Conservation (phyloP, 1,284 basidiomycete species). For the Neotropicomus parvogracilis region DNA sequence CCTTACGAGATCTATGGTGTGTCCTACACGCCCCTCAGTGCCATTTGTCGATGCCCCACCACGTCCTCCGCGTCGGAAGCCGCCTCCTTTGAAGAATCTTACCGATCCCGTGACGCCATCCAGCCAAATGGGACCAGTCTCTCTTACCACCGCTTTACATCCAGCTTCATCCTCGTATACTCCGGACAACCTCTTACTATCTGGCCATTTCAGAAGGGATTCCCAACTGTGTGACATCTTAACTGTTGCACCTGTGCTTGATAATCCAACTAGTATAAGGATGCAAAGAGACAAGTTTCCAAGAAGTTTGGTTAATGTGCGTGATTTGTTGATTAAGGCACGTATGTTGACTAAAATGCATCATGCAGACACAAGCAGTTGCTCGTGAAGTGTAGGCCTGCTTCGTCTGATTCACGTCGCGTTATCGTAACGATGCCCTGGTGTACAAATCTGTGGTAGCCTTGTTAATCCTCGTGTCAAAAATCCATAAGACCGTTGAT, state of each 20-base stretch:
- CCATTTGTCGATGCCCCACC: constrained; percentile 32
- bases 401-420: not conserved
- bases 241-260: not conserved
- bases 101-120: not conserved
- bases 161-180: not conserved
- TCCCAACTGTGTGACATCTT: not conserved
- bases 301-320: not conserved
- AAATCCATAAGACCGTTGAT: constrained; percentile 54
- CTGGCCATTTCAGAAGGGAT: not conserved
- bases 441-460: constrained; percentile 2
- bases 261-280: not conserved
- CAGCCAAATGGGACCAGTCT: not conserved
- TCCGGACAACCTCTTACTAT: not conserved
- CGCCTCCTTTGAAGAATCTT: constrained; percentile 4
- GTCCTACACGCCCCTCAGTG: not conserved
- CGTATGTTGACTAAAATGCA: constrained; percentile 8
- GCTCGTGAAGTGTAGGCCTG: not conserved
- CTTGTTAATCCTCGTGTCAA: constrained; percentile 41
- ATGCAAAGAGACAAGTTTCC: not conserved
- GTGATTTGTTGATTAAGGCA: not conserved
- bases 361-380: not conserved
- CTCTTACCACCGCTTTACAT: not conserved
- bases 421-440: not conserved
- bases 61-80: constrained; percentile 33
- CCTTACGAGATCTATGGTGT: not conserved